phyloP scores from a whole-genome alignment of 305 asterid genomes.

The Withania somnifera region DNA sequence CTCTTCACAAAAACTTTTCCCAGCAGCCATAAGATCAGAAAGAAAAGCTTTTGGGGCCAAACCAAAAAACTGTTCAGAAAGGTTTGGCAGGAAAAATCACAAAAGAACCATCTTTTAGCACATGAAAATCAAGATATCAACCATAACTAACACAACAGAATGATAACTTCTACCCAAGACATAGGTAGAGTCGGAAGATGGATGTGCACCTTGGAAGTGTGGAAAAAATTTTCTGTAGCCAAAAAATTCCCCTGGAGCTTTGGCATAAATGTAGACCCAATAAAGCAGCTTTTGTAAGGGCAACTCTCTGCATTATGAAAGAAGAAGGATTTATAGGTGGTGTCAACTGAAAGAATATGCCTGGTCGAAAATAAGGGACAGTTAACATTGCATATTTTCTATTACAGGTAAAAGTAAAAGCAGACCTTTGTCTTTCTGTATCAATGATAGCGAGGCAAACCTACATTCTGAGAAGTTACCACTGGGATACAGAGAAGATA shows the following conservation, averaged over 20 bases:
- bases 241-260: constrained; percentile 85
- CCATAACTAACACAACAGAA: neutral
- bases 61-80: constrained; percentile 58
- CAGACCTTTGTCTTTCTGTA: constrained; percentile 82
- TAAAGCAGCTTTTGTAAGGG: constrained; percentile 44
- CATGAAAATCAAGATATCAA: neutral
- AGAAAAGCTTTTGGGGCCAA: constrained; percentile 56
- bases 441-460: constrained; percentile 56
- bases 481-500: constrained; percentile 46
- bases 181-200: neutral
- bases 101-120: neutral
- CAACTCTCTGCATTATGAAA: constrained; percentile 54
- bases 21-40: constrained; percentile 71
- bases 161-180: neutral
- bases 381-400: neutral
- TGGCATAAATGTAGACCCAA: constrained; percentile 76
- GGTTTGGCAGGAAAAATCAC: neutral
- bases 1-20: constrained; percentile 72
- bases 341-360: neutral
- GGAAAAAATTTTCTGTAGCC: constrained; percentile 93
- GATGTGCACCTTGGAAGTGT: constrained; percentile 68
- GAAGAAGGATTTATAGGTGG: neutral
- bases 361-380: neutral
- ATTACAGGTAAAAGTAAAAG: neutral
- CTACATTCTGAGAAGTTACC: constrained; percentile 95